Conservation (phyloP, 2,329 filamentous ascomycete genomes). For the Neodidymelliopsis sp. region DNA sequence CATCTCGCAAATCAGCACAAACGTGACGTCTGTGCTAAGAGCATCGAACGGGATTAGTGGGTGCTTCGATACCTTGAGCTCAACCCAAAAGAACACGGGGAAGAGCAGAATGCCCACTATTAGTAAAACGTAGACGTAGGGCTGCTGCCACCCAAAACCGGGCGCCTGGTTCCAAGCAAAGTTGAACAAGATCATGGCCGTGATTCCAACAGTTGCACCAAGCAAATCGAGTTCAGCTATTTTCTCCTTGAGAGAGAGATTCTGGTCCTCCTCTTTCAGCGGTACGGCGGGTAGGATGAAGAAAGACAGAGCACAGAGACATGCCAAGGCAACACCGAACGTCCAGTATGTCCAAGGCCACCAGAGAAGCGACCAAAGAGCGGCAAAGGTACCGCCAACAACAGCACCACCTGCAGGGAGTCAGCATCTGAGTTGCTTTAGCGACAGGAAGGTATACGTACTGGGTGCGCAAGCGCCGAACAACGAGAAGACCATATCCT, state of each 20-base stretch:
- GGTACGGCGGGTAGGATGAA: slow-evolving; percentile 52
- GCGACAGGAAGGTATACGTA: neutral
- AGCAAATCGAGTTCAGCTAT: slow-evolving; percentile 52
- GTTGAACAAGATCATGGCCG: slow-evolving; percentile 66
- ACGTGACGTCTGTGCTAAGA: slow-evolving; percentile 58
- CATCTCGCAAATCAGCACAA: slow-evolving; percentile 63
- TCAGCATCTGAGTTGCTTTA: slow-evolving; percentile 3
- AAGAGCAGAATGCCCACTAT: slow-evolving; percentile 65
- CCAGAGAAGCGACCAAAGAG: slow-evolving; percentile 55
- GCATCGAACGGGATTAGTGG: slow-evolving; percentile 67
- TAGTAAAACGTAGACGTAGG: slow-evolving; percentile 65
- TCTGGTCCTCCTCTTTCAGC: slow-evolving; percentile 21
- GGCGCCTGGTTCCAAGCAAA: slow-evolving; percentile 73
- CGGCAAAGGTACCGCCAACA: slow-evolving; percentile 52
- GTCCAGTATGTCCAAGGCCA: slow-evolving; percentile 63
- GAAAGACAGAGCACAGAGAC: slow-evolving; percentile 47
- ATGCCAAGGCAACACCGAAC: slow-evolving; percentile 50
- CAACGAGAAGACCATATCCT: slow-evolving; percentile 66
- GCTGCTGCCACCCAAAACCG: slow-evolving; percentile 64
- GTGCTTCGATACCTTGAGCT: slow-evolving; percentile 54
- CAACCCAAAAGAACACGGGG: slow-evolving; percentile 62
- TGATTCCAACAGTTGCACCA: slow-evolving; percentile 60
- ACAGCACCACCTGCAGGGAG: slow-evolving; percentile 45
- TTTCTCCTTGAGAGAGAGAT: slow-evolving; percentile 26
- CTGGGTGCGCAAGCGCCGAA: slow-evolving; percentile 60